phyloP scores from a whole-genome alignment of 2,329 filamentous ascomycete genomes.

The Hymenoscyphus fraxineus region DNA sequence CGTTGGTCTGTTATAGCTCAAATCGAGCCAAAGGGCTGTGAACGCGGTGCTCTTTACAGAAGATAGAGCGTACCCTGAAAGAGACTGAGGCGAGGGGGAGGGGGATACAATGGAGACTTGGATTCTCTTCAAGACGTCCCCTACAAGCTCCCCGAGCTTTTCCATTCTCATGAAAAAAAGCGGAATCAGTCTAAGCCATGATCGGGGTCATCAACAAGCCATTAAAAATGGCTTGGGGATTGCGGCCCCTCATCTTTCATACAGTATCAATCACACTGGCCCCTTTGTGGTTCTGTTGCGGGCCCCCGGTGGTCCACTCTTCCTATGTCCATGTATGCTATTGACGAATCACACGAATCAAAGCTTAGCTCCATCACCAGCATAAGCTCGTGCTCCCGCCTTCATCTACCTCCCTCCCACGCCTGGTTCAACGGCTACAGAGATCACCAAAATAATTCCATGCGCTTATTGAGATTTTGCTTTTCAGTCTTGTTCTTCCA shows the following conservation, averaged over 20 bases:
- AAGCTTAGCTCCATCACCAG: slow-evolving; percentile 29
- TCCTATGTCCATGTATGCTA: slow-evolving; percentile 22
- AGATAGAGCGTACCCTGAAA: slow-evolving; percentile 6
- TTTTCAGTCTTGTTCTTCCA: slow-evolving; percentile 18
- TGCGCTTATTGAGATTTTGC: slow-evolving; percentile 22
- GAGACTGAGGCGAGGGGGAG: slow-evolving; percentile 16
- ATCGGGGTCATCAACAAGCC: slow-evolving; percentile 13
- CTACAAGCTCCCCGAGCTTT: slow-evolving; percentile 13
- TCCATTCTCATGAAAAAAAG: slow-evolving; percentile 19
- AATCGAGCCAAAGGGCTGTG: slow-evolving; percentile 8
- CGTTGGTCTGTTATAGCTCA: slow-evolving; percentile 23
- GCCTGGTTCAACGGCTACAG: slow-evolving; percentile 23
- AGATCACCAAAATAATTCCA: slow-evolving; percentile 24
- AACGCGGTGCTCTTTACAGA: slow-evolving; percentile 20
- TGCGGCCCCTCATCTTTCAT: slow-evolving; percentile 21
- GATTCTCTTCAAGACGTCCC: slow-evolving; percentile 9
- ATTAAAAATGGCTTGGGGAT: slow-evolving; percentile 17
- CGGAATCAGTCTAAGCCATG: slow-evolving; percentile 32
- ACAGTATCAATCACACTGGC: slow-evolving; percentile 18
- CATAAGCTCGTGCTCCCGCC: slow-evolving; percentile 30
- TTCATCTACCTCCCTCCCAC: slow-evolving; percentile 28
- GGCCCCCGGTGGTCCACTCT: slow-evolving; percentile 20
- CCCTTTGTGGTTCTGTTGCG: slow-evolving; percentile 19
- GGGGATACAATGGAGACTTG: slow-evolving; percentile 11
- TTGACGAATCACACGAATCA: slow-evolving; percentile 26